Evolutionary conservation across 768 basidiomycete genomes (phyloP).

Genomic region (Mycena metata): DNA sequence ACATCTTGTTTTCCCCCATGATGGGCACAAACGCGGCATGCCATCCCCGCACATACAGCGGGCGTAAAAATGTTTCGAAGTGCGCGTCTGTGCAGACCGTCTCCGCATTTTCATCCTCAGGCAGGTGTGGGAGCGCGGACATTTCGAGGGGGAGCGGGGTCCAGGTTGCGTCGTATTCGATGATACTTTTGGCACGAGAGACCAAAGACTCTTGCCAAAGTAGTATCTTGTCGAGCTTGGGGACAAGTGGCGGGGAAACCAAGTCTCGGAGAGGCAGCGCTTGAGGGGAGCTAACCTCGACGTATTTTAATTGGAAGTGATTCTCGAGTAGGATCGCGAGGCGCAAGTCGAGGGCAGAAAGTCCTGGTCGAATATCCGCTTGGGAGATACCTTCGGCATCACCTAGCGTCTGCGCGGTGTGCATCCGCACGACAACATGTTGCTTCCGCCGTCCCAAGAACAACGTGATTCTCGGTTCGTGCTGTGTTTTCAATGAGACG

Average conservation of each 20-base stretch:
- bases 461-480: slow-evolving; percentile 25
- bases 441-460: slow-evolving; percentile 8
- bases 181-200: background rate
- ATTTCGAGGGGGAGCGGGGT: background rate
- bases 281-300: background rate
- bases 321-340: slow-evolving; percentile 30
- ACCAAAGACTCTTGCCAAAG: background rate
- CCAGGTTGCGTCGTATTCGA: slow-evolving; percentile 14
- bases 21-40: slow-evolving; percentile 29
- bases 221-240: background rate
- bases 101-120: background rate
- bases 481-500: slow-evolving; percentile 4
- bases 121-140: slow-evolving; percentile 2
- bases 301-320: slow-evolving; percentile 21
- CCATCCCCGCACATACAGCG: slow-evolving; percentile 32
- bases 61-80: slow-evolving; percentile 22
- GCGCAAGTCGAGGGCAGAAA: slow-evolving; percentile 24
- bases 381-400: slow-evolving; percentile 1
- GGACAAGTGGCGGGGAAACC: slow-evolving; percentile 3
- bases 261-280: slow-evolving; percentile 18
- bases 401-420: slow-evolving; percentile 18
- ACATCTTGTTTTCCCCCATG: slow-evolving; percentile 20
- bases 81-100: slow-evolving; percentile 19
- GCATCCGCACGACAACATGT: slow-evolving; percentile 26
- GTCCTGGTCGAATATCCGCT: slow-evolving; percentile 12